Evolutionary conservation across 192 early-diverging fungal genomes (phyloP).

Genomic region (Gigaspora rosea): DNA sequence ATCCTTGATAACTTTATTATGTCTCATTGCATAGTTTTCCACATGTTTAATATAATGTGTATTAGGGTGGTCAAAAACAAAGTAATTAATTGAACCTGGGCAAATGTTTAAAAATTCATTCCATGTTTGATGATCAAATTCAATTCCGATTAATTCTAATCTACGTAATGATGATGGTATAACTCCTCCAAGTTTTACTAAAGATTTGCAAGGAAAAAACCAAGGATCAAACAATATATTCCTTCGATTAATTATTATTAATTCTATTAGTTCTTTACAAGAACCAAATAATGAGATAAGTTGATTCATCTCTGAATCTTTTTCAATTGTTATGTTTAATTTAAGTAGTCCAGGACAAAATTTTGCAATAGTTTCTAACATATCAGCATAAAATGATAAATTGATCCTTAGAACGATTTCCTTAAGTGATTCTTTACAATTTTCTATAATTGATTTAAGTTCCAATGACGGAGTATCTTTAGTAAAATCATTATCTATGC

Average conservation of each 20-base stretch:
- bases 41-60: background rate
- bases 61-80: background rate
- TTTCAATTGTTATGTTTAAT: constrained; percentile 5
- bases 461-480: background rate
- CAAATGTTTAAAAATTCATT: background rate
- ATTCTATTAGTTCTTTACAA: constrained; percentile 8
- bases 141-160: background rate
- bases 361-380: constrained; percentile 6
- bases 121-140: background rate
- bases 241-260: constrained; percentile 10
- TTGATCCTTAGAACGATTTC: background rate
- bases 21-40: background rate
- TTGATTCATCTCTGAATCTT: background rate
- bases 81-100: constrained; percentile 1
- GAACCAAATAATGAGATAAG: constrained; percentile 1
- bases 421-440: background rate
- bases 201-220: background rate
- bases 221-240: background rate
- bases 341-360: constrained; percentile 4
- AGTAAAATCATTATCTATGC: background rate
- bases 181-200: background rate
- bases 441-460: constrained; percentile 5
- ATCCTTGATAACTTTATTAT: background rate
- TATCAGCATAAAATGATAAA: background rate
- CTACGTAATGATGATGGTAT: background rate